Evolutionary conservation across 2,329 filamentous ascomycete species (phyloP), one percentile per base, ranked within the genome.

Genomic region (Venturia oleaginea): DNA sequence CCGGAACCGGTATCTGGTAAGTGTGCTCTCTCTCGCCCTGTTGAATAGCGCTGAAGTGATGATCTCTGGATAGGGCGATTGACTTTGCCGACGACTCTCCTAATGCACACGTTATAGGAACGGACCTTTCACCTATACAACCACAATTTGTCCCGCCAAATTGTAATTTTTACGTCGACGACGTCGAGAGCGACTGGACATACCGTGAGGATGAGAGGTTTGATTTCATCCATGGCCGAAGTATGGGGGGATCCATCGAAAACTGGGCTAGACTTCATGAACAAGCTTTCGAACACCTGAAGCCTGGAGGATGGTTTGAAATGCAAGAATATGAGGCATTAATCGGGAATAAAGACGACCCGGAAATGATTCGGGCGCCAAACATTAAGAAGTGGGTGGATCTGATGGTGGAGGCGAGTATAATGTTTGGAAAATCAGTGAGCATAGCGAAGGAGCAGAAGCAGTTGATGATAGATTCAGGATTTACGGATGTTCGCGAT

Each of bases 171-270:
- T 75, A 84, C 64, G 78, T 87, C 11, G 84, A 86, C 68, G 84
- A 87, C 69, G 80, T 80, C 57, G 82, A 86, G 67, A 77, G 82
- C 59, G 78, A 83, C 10, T 88, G 86, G 86, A 72, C 79, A 32
- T 84, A 22, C 55, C 17, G 30, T 6, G 27, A 30, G 17, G 34
- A 60, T 7, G 34, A 80, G 63, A 72, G 71, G 17, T 86, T 84
- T 69, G 85, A 87, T 70, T 81, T 82, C 68, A 81, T 87, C 78
- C 78, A 82, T 78, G 70, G 79, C 70, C 70, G 81, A 68, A 69
- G 81, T 76, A 77, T 84, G 78, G 70, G 78, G 67, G 79, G 79
- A 37, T 79, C 80, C 17, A 77, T 89, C 57, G 76, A 78, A 13
- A 77, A 87, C 68, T 85, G 84, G 72, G 72, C 73, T 1, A 73